Percentiles rank a stretch among this genome's conserved stretches.
Conservation (phyloP, 148 eudicot species). For the Limonium bicolor region DNA sequence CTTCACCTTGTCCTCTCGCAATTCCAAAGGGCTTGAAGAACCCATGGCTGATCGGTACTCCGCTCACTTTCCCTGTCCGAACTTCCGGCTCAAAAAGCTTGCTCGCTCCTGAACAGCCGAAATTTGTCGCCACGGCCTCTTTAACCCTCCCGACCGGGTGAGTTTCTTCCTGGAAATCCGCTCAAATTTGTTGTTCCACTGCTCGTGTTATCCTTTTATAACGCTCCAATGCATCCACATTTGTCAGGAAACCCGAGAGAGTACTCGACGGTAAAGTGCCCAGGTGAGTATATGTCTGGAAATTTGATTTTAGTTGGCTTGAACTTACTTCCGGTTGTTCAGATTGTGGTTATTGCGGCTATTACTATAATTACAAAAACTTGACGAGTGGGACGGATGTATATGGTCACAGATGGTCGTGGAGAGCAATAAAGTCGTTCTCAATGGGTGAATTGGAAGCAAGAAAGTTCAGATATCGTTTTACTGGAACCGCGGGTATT, state of each 20-base stretch:
- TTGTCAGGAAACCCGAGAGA: slow-evolving; percentile 38
- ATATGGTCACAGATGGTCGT: slow-evolving; percentile 70
- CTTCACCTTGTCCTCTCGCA: slow-evolving; percentile 5
- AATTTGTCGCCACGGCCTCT: slow-evolving; percentile 19
- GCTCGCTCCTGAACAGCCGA: slow-evolving; percentile 12
- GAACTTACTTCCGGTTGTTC: neutral
- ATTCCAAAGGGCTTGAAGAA: slow-evolving; percentile 6
- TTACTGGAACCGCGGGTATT: slow-evolving; percentile 76
- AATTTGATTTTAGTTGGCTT: slow-evolving; percentile 1
- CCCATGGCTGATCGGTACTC: slow-evolving; percentile 24
- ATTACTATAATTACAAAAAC: too few species aligned
- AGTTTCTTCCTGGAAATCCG: neutral
- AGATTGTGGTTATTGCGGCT: neutral
- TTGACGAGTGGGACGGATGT: neutral
- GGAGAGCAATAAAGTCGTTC: slow-evolving; percentile 66
- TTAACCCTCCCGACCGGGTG: slow-evolving; percentile 55
- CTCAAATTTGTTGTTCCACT: neutral
- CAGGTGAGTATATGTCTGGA: slow-evolving; percentile 28
- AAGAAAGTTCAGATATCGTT: slow-evolving; percentile 66
- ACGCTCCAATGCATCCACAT: too few species aligned
- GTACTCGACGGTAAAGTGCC: slow-evolving; percentile 31
- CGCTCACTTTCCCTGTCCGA: slow-evolving; percentile 13
- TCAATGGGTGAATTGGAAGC: slow-evolving; percentile 79
- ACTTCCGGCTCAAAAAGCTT: slow-evolving; percentile 7
- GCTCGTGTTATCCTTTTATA: neutral